These are phyloP conservation scores for Nakaseomyces bracarensis DNA, from an alignment of 1,139 yeast genomes.

Conservation along the genomic window DNA sequence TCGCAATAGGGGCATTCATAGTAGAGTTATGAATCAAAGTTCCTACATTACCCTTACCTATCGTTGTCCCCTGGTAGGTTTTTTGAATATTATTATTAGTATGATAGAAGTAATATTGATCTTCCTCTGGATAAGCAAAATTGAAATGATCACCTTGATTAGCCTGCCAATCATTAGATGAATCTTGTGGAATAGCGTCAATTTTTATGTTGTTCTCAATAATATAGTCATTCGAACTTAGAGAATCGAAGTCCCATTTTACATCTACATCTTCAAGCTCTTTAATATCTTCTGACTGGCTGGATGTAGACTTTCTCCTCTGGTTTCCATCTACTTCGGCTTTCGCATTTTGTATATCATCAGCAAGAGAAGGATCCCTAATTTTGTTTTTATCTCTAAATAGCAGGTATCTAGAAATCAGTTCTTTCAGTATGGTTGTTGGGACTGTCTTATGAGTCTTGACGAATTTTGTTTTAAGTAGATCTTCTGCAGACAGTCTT, in stretches of 20 bases:
- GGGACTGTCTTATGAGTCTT: conserved; percentile 52
- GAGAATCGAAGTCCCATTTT: conserved; percentile 84
- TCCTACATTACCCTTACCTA: conserved; percentile 29
- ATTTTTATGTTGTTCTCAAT: conserved; percentile 55
- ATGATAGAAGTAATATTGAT: conserved; percentile 23
- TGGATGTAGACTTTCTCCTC: conserved; percentile 12
- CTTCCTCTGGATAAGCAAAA: conserved; percentile 36
- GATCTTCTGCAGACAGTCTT: conserved; percentile 79
- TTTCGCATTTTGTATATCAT: conserved; percentile 29
- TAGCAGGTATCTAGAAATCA: conserved; percentile 66
- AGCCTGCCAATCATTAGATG: conserved; percentile 28
- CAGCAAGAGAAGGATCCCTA: conserved; percentile 41
- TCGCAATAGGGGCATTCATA: conserved; percentile 21
- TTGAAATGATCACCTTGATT: conserved; percentile 31
- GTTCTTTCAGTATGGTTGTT: conserved; percentile 57
- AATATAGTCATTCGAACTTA: conserved; percentile 64
- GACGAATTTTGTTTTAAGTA: conserved; percentile 65
- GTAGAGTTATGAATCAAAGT: conserved; percentile 23
- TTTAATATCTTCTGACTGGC: conserved; percentile 10
- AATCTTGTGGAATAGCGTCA: conserved; percentile 36
- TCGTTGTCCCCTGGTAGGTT: conserved; percentile 29
- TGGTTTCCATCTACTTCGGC: conserved; percentile 16
- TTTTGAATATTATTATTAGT: conserved; percentile 26
- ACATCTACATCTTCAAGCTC: conserved; percentile 34
- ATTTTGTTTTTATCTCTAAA: conserved; percentile 62